phyloP scores from a whole-genome alignment of 2,329 filamentous ascomycete genomes.

The Penicillium sp. region DNA sequence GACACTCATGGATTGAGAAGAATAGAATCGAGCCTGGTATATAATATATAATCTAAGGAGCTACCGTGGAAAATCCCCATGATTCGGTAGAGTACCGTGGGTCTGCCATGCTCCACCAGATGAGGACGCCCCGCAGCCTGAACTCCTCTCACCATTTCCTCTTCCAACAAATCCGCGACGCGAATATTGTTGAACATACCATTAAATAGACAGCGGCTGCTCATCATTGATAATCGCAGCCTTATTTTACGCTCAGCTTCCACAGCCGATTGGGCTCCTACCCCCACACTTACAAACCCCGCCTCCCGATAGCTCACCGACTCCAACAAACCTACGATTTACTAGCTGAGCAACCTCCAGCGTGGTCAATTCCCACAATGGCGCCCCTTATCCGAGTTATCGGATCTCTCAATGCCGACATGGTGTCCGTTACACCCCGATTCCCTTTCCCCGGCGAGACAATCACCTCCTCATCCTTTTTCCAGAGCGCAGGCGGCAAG shows the following conservation, averaged over 20 bases:
- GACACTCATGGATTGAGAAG: too few species aligned
- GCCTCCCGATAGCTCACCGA: constrained; percentile 1
- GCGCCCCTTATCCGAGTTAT: constrained; percentile 70
- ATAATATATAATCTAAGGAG: too few species aligned
- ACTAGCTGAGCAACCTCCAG: background rate
- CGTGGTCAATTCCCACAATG: constrained; percentile 26
- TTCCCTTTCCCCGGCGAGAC: constrained; percentile 86
- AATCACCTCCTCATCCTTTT: constrained; percentile 74
- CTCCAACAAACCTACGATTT: background rate
- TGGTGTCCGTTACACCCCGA: constrained; percentile 82
- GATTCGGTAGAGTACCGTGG: background rate
- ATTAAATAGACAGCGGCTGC: background rate
- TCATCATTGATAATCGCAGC: background rate
- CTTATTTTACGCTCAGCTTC: background rate
- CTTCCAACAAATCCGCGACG: background rate
- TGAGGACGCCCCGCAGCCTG: background rate
- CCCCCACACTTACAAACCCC: constrained; percentile 1
- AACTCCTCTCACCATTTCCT: background rate
- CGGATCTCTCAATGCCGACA: constrained; percentile 91
- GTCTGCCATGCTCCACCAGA: background rate
- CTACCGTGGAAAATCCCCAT: too few species aligned
- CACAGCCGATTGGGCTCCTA: background rate
- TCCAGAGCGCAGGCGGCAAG: constrained; percentile 84
- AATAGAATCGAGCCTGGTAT: too few species aligned
- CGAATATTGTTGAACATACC: background rate